Conservation (phyloP, 352 stramenopile genomes). For the Pythium monospermum region DNA sequence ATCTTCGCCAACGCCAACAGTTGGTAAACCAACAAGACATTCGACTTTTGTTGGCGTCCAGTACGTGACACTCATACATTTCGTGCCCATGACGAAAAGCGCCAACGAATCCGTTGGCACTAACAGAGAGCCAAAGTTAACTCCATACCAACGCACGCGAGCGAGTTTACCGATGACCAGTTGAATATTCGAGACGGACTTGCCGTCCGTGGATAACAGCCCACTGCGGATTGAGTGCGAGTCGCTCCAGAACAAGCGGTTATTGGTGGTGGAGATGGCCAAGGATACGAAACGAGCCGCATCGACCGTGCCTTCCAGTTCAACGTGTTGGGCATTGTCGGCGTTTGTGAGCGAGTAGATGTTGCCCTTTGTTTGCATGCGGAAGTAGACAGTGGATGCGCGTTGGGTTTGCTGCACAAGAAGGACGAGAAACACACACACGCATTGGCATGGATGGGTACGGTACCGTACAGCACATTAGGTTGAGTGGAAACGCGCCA, state of each 20-base stretch:
- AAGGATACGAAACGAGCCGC: conserved; percentile 15
- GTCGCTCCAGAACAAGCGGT: conserved; percentile 65
- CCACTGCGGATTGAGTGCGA: conserved; percentile 31
- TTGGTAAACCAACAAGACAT: conserved; percentile 51
- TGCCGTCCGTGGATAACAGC: conserved; percentile 18
- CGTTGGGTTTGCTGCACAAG: neutral
- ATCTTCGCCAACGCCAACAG: conserved; percentile 5
- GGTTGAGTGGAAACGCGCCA: too few species aligned
- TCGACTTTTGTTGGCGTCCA: conserved; percentile 42
- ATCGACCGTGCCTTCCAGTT: conserved; percentile 20
- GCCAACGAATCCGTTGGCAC: conserved; percentile 29
- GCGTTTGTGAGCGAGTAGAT: conserved; percentile 52
- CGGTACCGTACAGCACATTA: too few species aligned
- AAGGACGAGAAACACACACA: neutral
- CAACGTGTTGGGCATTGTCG: conserved; percentile 15
- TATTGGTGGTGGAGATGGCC: neutral
- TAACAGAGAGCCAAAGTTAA: conserved; percentile 39
- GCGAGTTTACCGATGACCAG: conserved; percentile 32
- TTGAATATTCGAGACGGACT: conserved; percentile 9
- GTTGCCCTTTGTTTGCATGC: conserved; percentile 35
- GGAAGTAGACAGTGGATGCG: conserved; percentile 62
- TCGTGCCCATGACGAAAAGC: conserved; percentile 34
- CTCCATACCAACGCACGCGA: conserved; percentile 42
- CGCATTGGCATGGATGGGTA: too few species aligned
- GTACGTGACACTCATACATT: conserved; percentile 36